Evolutionary conservation across 164 flowering plant genomes (phyloP).

Genomic region (Warburgia ugandensis): DNA sequence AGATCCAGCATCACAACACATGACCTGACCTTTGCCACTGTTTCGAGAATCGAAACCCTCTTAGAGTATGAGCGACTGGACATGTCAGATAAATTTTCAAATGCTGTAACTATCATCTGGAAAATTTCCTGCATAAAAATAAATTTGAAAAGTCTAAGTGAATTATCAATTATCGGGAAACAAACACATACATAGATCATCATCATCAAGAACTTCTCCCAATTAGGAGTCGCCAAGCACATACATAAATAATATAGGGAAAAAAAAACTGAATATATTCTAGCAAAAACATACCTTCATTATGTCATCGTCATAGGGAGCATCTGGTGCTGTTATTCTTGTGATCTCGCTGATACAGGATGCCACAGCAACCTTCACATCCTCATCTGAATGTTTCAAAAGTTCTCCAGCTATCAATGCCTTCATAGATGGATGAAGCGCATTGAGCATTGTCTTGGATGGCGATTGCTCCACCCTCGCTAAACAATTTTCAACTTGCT

Average conservation of each 20-base stretch:
- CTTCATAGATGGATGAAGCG: conserved; percentile 41
- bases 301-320: conserved; percentile 69
- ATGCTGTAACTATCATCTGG: conserved; percentile 38
- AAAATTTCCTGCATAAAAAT: conserved; percentile 50
- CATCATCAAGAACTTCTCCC: no score
- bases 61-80: conserved; percentile 36
- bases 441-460: conserved; percentile 31
- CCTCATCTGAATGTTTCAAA: conserved; percentile 45
- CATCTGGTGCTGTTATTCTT: conserved; percentile 83
- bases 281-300: conserved; percentile 87
- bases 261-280: not conserved
- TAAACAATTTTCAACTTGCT: conserved; percentile 54
- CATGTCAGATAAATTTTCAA: conserved; percentile 34
- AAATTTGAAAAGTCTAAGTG: no score
- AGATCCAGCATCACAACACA: conserved; percentile 70
- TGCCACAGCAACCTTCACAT: conserved; percentile 71
- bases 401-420: conserved; percentile 53
- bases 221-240: no score
- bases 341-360: conserved; percentile 75
- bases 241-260: no score
- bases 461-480: conserved; percentile 77
- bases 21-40: conserved; percentile 53
- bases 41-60: conserved; percentile 48
- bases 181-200: no score
- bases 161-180: no score